Conservation (phyloP, 257 asterid genomes). For the Fraxinus quadrangulata region DNA sequence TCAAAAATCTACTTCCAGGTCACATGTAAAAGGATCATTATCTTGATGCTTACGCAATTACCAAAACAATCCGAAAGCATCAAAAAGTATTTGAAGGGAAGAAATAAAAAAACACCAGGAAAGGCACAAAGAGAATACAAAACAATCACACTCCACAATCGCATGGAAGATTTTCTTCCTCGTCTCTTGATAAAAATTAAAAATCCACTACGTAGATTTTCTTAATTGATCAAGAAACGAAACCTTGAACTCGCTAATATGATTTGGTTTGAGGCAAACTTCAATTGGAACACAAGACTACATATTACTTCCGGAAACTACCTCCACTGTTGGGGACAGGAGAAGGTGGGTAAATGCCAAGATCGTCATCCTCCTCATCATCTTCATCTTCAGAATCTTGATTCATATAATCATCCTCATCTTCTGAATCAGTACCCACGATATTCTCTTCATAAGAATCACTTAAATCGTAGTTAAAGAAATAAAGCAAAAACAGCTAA, state of each 20-base stretch:
- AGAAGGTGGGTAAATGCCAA: constrained; percentile 50
- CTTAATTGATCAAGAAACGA: neutral
- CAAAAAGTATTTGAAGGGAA: neutral
- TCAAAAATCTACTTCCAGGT: neutral
- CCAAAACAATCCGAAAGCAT: neutral
- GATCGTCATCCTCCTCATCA: constrained; percentile 61
- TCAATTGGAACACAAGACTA: neutral
- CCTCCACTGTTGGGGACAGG: constrained; percentile 76
- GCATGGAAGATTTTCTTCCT: neutral
- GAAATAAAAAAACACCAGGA: neutral
- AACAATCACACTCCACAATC: neutral
- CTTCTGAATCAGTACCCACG: constrained; percentile 46
- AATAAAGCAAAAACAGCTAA: constrained; percentile 9
- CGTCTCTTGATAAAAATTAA: neutral
- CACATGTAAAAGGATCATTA: neutral
- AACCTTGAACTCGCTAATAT: neutral
- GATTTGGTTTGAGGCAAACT: neutral
- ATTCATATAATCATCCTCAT: constrained; percentile 43
- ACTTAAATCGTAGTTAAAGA: constrained; percentile 57
- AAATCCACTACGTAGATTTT: neutral
- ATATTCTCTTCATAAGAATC: constrained; percentile 44
- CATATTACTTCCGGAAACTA: constrained; percentile 25
- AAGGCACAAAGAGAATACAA: neutral
- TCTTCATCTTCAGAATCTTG: constrained; percentile 59
- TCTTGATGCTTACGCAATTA: constrained; percentile 23